Conservation (phyloP, 345 rosid genomes). For the Chamaenerion angustifolium region DNA sequence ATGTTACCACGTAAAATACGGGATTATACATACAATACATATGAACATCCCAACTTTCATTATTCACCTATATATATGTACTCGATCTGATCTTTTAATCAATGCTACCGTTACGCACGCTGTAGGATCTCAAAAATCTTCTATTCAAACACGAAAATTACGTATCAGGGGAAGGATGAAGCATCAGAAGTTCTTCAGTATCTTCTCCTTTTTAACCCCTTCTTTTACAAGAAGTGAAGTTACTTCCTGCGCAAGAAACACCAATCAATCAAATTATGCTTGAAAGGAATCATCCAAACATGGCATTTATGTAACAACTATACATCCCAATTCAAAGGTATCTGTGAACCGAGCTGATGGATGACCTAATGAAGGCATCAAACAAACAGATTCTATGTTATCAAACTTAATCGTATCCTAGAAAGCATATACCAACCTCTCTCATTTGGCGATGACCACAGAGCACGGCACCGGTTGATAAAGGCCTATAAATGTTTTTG, state of each 20-base stretch:
- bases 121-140: no score
- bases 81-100: no score
- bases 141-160: no score
- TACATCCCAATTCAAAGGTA: no score
- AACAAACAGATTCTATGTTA: background rate
- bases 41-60: no score
- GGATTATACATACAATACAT: no score
- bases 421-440: no score
- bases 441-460: slow-evolving; percentile 97
- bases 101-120: no score
- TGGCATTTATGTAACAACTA: no score
- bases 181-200: slow-evolving; percentile 72
- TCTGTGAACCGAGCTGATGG: background rate
- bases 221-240: slow-evolving; percentile 58
- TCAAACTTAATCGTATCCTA: no score
- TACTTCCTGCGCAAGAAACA: slow-evolving; percentile 52
- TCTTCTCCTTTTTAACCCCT: slow-evolving; percentile 58
- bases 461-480: slow-evolving; percentile 59
- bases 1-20: no score
- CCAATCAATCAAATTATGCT: background rate
- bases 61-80: no score
- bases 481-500: slow-evolving; percentile 36
- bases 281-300: background rate
- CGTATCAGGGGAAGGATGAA: slow-evolving; percentile 2
- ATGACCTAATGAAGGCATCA: background rate